Evolutionary conservation across 495 filamentous ascomycete genomes (phyloP).

Genomic region (Talaromyces proteolyticus): DNA sequence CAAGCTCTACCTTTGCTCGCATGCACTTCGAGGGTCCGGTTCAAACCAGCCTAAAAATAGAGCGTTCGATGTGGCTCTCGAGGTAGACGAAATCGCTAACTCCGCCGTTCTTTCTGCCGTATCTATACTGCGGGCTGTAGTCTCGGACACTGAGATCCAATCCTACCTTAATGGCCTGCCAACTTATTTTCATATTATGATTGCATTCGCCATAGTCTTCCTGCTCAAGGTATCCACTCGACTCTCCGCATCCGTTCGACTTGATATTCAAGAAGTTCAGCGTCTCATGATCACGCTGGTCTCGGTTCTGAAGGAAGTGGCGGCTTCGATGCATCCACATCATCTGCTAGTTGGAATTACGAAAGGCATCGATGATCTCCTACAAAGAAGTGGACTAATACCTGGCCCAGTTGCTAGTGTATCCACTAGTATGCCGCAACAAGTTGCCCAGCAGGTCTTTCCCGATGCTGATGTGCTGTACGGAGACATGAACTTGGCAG

Average conservation of each 20-base stretch:
- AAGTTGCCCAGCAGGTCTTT: not conserved
- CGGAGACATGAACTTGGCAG: not conserved
- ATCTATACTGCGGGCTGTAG: not conserved
- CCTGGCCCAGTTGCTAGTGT: not conserved
- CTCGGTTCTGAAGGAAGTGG: not conserved
- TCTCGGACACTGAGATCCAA: not conserved
- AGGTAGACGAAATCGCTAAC: not conserved
- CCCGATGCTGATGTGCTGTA: not conserved
- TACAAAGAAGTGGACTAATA: not conserved
- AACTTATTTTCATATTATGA: slow-evolving; percentile 41
- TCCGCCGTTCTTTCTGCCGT: not conserved
- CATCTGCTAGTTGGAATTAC: not conserved
- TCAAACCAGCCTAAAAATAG: not conserved
- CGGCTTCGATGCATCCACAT: not conserved
- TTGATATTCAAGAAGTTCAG: not conserved
- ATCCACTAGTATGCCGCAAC: not conserved
- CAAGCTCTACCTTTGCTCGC: slow-evolving; percentile 11
- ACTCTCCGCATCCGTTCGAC: not conserved
- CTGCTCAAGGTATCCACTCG: slow-evolving; percentile 25
- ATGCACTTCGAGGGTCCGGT: slow-evolving; percentile 8
- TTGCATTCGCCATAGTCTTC: slow-evolving; percentile 39
- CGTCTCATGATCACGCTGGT: not conserved
- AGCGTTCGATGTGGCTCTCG: not conserved
- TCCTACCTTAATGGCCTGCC: slow-evolving; percentile 29
- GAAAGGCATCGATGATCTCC: not conserved